Conservation (phyloP, 1,284 basidiomycete species). For the Ustilago tritici region DNA sequence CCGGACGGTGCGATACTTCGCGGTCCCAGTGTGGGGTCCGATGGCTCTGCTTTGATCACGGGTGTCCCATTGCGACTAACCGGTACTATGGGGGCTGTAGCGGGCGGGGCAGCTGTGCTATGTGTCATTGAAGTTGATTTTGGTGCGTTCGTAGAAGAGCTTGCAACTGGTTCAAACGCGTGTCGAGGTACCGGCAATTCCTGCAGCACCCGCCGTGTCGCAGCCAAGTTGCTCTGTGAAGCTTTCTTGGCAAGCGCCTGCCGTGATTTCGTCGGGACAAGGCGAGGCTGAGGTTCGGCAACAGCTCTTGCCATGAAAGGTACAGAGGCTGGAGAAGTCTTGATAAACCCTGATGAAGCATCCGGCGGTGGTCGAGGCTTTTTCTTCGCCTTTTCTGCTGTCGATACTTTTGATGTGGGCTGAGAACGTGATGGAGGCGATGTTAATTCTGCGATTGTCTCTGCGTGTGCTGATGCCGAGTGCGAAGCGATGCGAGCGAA, state of each 20-base stretch:
- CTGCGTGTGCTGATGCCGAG: not conserved
- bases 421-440: conserved; percentile 4
- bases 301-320: not conserved
- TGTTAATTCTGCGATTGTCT: not conserved
- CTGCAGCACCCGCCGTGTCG: conserved; percentile 30
- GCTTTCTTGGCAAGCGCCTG: conserved; percentile 7
- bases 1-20: not conserved
- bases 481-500: not conserved
- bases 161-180: conserved; percentile 7
- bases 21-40: not conserved
- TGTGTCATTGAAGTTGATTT: not conserved
- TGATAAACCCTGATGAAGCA: conserved; percentile 12
- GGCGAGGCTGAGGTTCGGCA: not conserved
- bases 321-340: conserved; percentile 11
- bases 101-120: not conserved
- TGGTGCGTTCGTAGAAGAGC: not conserved
- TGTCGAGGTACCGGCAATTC: conserved; percentile 35
- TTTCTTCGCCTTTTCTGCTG: conserved; percentile 10
- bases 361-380: conserved; percentile 26
- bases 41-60: conserved; percentile 18
- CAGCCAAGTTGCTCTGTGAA: conserved; percentile 22
- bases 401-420: not conserved
- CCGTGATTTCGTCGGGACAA: not conserved
- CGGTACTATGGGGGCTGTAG: not conserved
- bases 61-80: not conserved